Evolutionary conservation across 2,329 filamentous ascomycete genomes (phyloP), one percentile per base, ranked within the genome.

Genomic region (Emmonsia crescens): DNA sequence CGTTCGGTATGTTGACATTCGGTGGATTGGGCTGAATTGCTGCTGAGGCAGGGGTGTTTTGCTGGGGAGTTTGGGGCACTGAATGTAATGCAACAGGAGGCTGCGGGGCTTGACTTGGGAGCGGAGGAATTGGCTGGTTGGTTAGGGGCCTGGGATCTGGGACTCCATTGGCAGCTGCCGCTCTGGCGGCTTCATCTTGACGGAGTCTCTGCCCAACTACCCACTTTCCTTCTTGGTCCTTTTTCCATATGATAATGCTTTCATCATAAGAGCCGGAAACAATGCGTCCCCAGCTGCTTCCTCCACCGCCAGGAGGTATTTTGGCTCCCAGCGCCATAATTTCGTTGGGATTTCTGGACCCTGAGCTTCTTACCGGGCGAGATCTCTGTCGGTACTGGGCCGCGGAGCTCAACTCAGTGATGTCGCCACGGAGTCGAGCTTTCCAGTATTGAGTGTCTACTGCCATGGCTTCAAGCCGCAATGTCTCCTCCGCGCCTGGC

Each of bases 221-320:
- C 92, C 94, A 97, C 31, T 89, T 84, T 2, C 92, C 92, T 66
- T 94, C 86, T 66, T 85, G 84, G 66, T 95, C 89, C 64, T 90
- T 87, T 67, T 89, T 88, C 94, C 94, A 99, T 61, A 99, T 89
- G 66, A 96, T 92, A 67, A 99, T 91, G 12, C 86, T 92, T 76
- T 96, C 91, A 68, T 99, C 94, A 68, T 99, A 99, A 0, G 91
- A 96, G 2, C 94, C 94, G 6, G 92, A 96, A 3, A 99, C 91
- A 63, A 99, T 99, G n/a, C 92, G 87, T 10, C 89, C 91, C 79
- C 93, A 96, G 66, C 83, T 86, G 69, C 90, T 90, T 31, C 93
- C 91, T 46, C 93, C 93, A 29, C 93, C 92, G 14, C 93, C 93
- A 0, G 93, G 92, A 1, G 93, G 93, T 2, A 97, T 80, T 71